A percentile compares a stretch with the other conserved stretches of the same genome.
Evolutionary conservation across 1,139 yeast genomes (phyloP).

Genomic region (Debaryomyces fabryi): DNA sequence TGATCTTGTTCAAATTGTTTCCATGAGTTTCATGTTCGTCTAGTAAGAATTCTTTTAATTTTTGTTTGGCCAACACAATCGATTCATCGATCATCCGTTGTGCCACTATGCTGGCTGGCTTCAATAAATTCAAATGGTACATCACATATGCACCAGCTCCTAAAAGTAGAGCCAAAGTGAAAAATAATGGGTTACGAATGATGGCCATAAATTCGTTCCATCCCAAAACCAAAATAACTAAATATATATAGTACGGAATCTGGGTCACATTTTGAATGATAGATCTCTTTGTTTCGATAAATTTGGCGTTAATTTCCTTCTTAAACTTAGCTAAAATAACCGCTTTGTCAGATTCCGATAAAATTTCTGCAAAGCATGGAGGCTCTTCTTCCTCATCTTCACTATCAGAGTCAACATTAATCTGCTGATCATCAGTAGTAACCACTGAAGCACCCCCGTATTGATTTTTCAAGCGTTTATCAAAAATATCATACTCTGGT

Average conservation of each 20-base stretch:
- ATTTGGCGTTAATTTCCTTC: conserved; percentile 77
- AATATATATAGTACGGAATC: conserved; percentile 82
- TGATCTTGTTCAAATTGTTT: conserved; percentile 26
- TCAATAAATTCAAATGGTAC: conserved; percentile 71
- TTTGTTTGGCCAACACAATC: conserved; percentile 57
- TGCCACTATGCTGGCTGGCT: conserved; percentile 68
- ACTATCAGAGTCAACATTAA: conserved; percentile 44
- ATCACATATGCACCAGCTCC: conserved; percentile 69
- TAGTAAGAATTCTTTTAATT: conserved; percentile 52
- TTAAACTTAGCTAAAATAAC: conserved; percentile 64
- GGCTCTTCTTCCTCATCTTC: conserved; percentile 39
- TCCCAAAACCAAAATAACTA: conserved; percentile 73
- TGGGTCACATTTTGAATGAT: conserved; percentile 70
- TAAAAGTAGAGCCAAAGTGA: conserved; percentile 57
- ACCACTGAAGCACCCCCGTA: conserved; percentile 20
- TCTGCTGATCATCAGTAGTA: conserved; percentile 22
- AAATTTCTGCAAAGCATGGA: conserved; percentile 54
- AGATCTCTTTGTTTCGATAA: conserved; percentile 82
- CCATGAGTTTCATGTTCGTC: conserved; percentile 36
- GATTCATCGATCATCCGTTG: conserved; percentile 62
- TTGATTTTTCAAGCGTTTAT: conserved; percentile 24
- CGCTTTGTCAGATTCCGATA: conserved; percentile 60
- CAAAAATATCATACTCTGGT: conserved; percentile 55
- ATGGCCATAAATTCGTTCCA: conserved; percentile 97
- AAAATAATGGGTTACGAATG: conserved; percentile 77